Percentiles rank a stretch among this genome's conserved stretches.
These are phyloP conservation scores for Pisolithus marmoratus DNA, from an alignment of 768 basidiomycete genomes.

Conservation along the genomic window DNA sequence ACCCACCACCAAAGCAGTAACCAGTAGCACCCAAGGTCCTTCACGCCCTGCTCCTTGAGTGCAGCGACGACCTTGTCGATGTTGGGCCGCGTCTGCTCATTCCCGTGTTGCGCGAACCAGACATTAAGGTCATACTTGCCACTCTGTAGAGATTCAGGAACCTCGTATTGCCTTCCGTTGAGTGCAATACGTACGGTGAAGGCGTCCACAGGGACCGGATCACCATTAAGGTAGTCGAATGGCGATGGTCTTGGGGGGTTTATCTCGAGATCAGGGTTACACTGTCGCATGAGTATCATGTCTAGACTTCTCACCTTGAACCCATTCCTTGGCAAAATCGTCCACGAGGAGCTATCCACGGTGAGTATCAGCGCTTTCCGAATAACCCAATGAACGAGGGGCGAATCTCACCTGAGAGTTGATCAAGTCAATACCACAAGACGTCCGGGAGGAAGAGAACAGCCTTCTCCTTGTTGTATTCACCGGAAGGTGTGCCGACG, in stretches of 20 bases:
- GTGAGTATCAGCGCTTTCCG: not conserved
- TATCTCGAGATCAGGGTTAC: not conserved
- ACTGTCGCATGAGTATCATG: not conserved
- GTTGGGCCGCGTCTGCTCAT: conserved; percentile 37
- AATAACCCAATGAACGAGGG: not conserved
- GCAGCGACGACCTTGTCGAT: conserved; percentile 52
- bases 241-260: conserved; percentile 17
- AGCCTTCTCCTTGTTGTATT: conserved; percentile 51
- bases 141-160: conserved; percentile 7
- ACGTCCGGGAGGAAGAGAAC: conserved; percentile 50
- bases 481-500: conserved; percentile 44
- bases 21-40: conserved; percentile 53
- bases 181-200: conserved; percentile 4
- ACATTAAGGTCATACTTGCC: conserved; percentile 32
- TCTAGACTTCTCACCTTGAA: conserved; percentile 21
- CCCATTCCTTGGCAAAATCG: conserved; percentile 35
- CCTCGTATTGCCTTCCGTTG: not conserved
- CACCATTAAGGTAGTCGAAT: conserved; percentile 35
- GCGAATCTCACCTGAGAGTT: conserved; percentile 38
- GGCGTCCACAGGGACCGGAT: conserved; percentile 23
- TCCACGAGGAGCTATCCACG: conserved; percentile 26
- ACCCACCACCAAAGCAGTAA: conserved; percentile 64
- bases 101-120: conserved; percentile 43
- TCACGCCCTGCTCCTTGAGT: conserved; percentile 56
- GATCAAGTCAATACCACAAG: conserved; percentile 42